Percentiles rank a stretch among this genome's conserved stretches.
phyloP scores from a whole-genome alignment of 2,329 filamentous ascomycete genomes.

The Colletotrichum incanum region DNA sequence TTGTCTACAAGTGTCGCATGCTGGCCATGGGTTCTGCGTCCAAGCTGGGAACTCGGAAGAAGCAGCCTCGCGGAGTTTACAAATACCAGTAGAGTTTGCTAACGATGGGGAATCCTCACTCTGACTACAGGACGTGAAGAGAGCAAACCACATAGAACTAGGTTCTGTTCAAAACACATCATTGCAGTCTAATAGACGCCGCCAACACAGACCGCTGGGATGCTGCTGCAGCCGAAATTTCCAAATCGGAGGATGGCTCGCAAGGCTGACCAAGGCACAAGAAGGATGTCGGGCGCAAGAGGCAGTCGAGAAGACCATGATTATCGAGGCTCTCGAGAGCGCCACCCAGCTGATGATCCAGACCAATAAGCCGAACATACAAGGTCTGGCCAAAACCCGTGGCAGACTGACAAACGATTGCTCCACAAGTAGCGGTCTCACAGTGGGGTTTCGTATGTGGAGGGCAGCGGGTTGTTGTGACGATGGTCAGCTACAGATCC shows the following conservation, averaged over 20 bases:
- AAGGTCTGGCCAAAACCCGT: background rate
- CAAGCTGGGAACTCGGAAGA: constrained; percentile 4
- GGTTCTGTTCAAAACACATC: constrained; percentile 3
- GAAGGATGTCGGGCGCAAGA: background rate
- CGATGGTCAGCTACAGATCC: background rate
- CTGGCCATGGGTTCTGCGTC: constrained; percentile 15
- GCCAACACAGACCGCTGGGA: background rate
- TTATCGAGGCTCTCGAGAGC: background rate
- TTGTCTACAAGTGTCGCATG: constrained; percentile 26
- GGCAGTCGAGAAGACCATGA: background rate
- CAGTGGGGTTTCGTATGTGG: constrained; percentile 1
- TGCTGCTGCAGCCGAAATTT: constrained; percentile 2
- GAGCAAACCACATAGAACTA: constrained; percentile 14
- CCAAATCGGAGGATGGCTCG: background rate
- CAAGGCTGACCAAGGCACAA: background rate
- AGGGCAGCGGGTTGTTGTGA: constrained; percentile 4
- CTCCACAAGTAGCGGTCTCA: background rate
- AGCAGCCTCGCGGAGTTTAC: constrained; percentile 16
- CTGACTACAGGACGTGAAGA: constrained; percentile 38
- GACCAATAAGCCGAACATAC: background rate
- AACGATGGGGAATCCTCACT: constrained; percentile 22
- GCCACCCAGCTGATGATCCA: background rate
- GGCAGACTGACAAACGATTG: background rate
- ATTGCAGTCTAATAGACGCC: constrained; percentile 8
- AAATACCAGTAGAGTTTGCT: constrained; percentile 28